Evolutionary conservation across 768 basidiomycete species (phyloP), one percentile per base, ranked within the genome.

Genomic region (Neoboletus subvelutipes): DNA sequence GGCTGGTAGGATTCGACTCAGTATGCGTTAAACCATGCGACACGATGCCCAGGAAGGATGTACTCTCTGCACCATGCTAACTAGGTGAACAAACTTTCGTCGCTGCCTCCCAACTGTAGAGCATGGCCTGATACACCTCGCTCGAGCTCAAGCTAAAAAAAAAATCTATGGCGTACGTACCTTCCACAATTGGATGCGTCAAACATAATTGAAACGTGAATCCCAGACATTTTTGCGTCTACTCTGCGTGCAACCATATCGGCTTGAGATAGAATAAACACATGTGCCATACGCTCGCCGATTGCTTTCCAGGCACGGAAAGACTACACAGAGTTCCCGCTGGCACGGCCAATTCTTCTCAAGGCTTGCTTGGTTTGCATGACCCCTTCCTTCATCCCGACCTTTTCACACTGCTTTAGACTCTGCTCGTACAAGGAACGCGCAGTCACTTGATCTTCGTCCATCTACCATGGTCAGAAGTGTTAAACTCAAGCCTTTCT

Each of bases 301-400:
- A 28, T 28, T 5, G 22, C 31, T 33, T 24, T 6, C 28, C 5
- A 39, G 20, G 17, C 33, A 29, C 13, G 34, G 15, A 34, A 46
- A 50, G 11, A 24, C 20, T 59, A 64, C 28, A 33, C 33, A 24
- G 28, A 4, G 28, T 34, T 53, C 36, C 20, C 31, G 5, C 34
- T 26, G 0, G 54, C 34, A 36, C 45, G 62, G 0, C 34, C 68
- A 2, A 76, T 41, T 40, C 75, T 67, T 45, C 73, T 68, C 37
- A 77, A 48, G 0, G 75, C 76, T 20, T 64, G 62, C 33, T 67
- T 71, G 4, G 73, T 70, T 45, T 77, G 66, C 52, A 71, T 42
- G n/a, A 76, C 61, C 15, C 76, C 76, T 50, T 76, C 69, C 13
- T 54, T 65, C 65, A 75, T 65, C 15, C 65, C 66, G n/a, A 68